Evolutionary conservation across 495 filamentous ascomycete genomes (phyloP), one percentile per base, ranked within the genome.

Genomic region (Daldinia decipiens): DNA sequence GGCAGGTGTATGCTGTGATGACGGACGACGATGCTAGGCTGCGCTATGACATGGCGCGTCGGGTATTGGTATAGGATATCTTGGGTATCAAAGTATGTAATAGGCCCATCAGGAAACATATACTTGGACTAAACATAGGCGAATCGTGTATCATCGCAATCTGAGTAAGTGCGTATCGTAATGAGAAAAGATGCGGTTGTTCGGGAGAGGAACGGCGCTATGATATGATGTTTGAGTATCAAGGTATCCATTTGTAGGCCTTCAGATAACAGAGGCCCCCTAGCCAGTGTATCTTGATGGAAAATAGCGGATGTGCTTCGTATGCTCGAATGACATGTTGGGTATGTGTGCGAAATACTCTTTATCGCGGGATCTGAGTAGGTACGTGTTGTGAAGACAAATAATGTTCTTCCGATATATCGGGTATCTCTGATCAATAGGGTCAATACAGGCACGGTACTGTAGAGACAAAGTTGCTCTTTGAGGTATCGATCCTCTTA

Each of bases 361-460:
- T 24, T 24, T 0, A 21, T 15, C 12, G 24, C 26, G 7, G 12
- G 12, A 2, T 51, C 11, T 21, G 4, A 21, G 12, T 19, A 26
- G 21, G 45, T 51, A 26, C 21, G 24, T 51, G 45, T 17, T 26
- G 21, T 4, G 4, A 26, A 26, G 45, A 51, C 24, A 51, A 26
- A 51, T 0, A 26, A 17, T 51, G 24, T 4, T 26, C 45, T 51
- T 51, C 45, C 24, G 3, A 15, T 51, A 26, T 11, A 51, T 51
- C 39, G 39, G 24, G 26, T 54, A 54, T 54, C 12, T 15, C 21
- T 54, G 27, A 24, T 17, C 5, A 31, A 17, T 52, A 52, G 24
- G 24, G 50, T 27, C 50, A 13, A 52, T 52, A 24, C 50, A 27
- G 51, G 51, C 19, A 54, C 12, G 26, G 26, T 54, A 13, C 51